Percentiles rank a stretch among this genome's conserved stretches.
Evolutionary conservation across 108 stramenopile species (phyloP).

Genomic region (Cyclotella cryptica): DNA sequence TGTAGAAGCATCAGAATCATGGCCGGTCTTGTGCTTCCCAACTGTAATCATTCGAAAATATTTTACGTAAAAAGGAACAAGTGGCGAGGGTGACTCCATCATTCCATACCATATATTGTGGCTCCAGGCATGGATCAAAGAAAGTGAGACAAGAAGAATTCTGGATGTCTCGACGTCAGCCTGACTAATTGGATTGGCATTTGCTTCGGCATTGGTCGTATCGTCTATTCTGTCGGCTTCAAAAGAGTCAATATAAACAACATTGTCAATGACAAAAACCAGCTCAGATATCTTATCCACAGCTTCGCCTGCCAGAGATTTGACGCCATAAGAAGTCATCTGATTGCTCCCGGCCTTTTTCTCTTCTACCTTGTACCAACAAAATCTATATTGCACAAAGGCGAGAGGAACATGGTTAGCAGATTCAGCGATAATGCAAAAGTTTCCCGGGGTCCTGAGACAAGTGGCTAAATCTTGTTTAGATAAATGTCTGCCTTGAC

Average conservation of each 20-base stretch:
- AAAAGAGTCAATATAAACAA: conserved; percentile 36
- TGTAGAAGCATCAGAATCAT: not conserved
- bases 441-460: conserved; percentile 37
- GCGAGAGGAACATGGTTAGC: conserved; percentile 23
- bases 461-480: conserved; percentile 33
- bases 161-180: conserved; percentile 32
- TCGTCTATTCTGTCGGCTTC: not conserved
- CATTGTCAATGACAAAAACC: conserved; percentile 62
- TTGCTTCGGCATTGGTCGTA: not conserved
- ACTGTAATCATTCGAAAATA: conserved; percentile 69
- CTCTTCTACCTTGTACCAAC: conserved; percentile 55
- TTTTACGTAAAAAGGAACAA: conserved; percentile 43
- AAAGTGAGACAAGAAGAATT: conserved; percentile 58
- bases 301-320: conserved; percentile 30
- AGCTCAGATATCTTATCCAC: conserved; percentile 60
- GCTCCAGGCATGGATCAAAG: conserved; percentile 69
- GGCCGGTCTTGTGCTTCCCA: not conserved
- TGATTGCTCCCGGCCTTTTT: conserved; percentile 27
- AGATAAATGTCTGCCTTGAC: conserved; percentile 27
- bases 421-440: conserved; percentile 46
- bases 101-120: conserved; percentile 73
- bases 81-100: conserved; percentile 44
- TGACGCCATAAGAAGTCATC: conserved; percentile 18
- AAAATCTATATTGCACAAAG: conserved; percentile 55
- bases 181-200: not conserved